phyloP scores from a whole-genome alignment of 352 stramenopile genomes.

The Pythium vanterpoolii region DNA sequence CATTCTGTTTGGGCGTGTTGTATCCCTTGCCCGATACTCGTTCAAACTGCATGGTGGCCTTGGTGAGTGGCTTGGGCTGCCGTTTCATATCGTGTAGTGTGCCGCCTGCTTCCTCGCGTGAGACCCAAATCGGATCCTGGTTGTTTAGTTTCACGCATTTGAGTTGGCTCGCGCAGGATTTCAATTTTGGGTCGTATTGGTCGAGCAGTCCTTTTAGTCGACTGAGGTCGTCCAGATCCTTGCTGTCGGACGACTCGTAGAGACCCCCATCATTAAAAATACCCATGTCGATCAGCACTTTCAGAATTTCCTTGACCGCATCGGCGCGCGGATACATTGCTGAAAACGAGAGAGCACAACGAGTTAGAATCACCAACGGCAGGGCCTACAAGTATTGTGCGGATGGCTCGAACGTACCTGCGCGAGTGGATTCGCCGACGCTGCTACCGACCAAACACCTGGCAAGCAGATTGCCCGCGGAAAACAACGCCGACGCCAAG shows the following conservation, averaged over 20 bases:
- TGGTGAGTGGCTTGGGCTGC: not conserved
- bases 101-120: not conserved
- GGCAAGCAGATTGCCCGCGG: not conserved
- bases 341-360: not conserved
- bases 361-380: not conserved
- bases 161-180: not conserved
- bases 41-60: not conserved
- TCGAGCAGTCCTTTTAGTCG: not conserved
- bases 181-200: not conserved
- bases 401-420: not conserved
- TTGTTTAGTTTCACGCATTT: not conserved
- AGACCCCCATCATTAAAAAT: not conserved
- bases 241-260: not conserved
- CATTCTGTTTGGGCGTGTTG: too few species aligned
- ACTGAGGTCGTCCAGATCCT: not conserved
- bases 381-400: not conserved
- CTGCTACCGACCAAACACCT: not conserved
- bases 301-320: not conserved
- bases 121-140: not conserved
- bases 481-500: not conserved
- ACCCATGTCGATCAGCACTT: not conserved
- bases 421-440: not conserved
- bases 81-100: too few species aligned
- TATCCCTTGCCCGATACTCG: not conserved
- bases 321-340: not conserved